These are phyloP conservation scores for Apophysomyces variabilis DNA, from an alignment of 371 early-diverging fungal species.

Conservation along the genomic window DNA sequence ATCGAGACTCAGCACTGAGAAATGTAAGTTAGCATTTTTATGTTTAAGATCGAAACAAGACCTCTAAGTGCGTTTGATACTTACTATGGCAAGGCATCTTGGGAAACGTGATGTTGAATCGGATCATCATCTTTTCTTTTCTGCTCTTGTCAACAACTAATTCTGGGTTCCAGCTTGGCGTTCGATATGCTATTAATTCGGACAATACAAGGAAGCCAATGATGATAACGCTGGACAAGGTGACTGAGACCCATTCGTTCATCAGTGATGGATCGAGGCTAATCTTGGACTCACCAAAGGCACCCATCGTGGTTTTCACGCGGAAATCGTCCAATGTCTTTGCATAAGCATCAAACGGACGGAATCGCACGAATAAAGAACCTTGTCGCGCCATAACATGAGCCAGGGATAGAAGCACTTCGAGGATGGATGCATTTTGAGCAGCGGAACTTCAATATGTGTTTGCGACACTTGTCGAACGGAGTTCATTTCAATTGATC, in stretches of 20 bases:
- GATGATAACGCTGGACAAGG: constrained; percentile 74
- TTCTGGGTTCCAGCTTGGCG: constrained; percentile 70
- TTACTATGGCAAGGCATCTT: constrained; percentile 89
- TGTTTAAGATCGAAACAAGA: background rate
- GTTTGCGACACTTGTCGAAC: too few species aligned
- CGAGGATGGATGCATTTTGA: too few species aligned
- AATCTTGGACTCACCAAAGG: constrained; percentile 59
- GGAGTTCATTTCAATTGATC: too few species aligned
- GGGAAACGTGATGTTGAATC: constrained; percentile 91
- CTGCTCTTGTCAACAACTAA: constrained; percentile 86
- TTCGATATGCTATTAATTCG: constrained; percentile 83
- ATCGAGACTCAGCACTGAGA: constrained; percentile 82
- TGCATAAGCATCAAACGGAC: constrained; percentile 91
- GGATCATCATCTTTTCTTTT: constrained; percentile 88
- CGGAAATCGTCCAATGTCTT: constrained; percentile 96
- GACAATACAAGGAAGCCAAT: constrained; percentile 77
- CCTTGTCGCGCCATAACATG: constrained; percentile 40
- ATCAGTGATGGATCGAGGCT: background rate
- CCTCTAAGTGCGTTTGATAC: constrained; percentile 16
- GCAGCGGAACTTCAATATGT: too few species aligned
- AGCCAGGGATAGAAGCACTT: too few species aligned
- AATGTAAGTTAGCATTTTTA: background rate
- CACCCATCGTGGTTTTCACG: constrained; percentile 87
- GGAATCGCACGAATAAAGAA: constrained; percentile 51
- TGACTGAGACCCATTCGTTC: constrained; percentile 57